Evolutionary conservation across 768 basidiomycete genomes (phyloP), one percentile per base, ranked within the genome.

Genomic region (Hygrophorus pudorinus): DNA sequence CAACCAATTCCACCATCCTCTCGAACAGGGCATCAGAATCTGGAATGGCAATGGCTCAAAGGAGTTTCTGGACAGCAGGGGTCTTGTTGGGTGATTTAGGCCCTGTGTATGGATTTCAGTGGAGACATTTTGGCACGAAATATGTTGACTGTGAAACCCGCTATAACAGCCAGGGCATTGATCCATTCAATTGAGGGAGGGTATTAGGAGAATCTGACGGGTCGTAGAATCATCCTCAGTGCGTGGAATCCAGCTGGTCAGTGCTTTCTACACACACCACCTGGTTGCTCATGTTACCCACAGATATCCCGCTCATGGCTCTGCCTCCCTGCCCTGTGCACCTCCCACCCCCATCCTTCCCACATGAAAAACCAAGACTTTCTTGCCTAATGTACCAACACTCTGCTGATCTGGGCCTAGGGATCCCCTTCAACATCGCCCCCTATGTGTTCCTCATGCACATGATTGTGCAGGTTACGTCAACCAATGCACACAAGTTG

Each of bases 351-450:
- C 55, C 21, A 21, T 42, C 47, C 6, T 27, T 70, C 13, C 70
- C 77, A 1, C 53, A 61, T 1, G 58, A 67, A 13, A 81, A 77
- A 51, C 83, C 82, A 8, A 76, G 75, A 45, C 81, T 98, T 13
- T 93, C 90, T 7, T 97, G 93, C 62, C 73, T 94, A 36, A 92
- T 98, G 91, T 97, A 83, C 67, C 94, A 98, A 58, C 87, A 94
- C 37, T 97, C 94, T 11, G 93, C 93, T 13, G 94, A 99, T 59
- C 76, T 97, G 7, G 94, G 94, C 1, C 86, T 99, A 32, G 94
- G 94, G 2, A 88, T 99, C 38, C 94, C 94, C 0, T 99, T 99
- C 76, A 99, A 99, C 64, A 98, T 99, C 63, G 96, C 94, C 10
- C 98, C 96, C 0, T 99, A 98, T 62, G 87, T 96, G 4, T 76